Percentiles rank a stretch among this genome's conserved stretches.
Conservation (phyloP, 164 flowering plant species). For the Kalanchoe fedtschenkoi region DNA sequence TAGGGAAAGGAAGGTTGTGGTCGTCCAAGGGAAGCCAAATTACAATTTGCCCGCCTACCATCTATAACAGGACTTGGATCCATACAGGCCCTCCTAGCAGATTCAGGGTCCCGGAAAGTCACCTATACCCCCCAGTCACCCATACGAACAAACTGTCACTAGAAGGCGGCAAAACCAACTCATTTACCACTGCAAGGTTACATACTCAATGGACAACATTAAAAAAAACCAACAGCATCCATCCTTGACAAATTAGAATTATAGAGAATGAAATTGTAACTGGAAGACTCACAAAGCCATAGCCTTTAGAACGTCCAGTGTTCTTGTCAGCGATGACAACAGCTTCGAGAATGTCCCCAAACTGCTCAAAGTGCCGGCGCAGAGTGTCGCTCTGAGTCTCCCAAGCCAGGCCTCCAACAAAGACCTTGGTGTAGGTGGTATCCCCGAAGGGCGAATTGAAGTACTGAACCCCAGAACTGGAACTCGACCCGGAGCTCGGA, state of each 20-base stretch:
- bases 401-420: slow-evolving; percentile 98
- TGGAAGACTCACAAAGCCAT: slow-evolving; percentile 95
- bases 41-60: slow-evolving; percentile 87
- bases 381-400: slow-evolving; percentile 92
- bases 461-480: slow-evolving; percentile 54
- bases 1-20: slow-evolving; percentile 54
- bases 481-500: no score
- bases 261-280: no score
- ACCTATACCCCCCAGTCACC: slow-evolving; percentile 79
- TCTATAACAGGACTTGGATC: slow-evolving; percentile 85
- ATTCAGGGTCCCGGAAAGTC: slow-evolving; percentile 82
- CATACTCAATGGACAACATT: no score
- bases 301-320: slow-evolving; percentile 95
- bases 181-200: no score
- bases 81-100: slow-evolving; percentile 83
- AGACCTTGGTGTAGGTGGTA: slow-evolving; percentile 87
- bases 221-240: no score
- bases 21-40: slow-evolving; percentile 90
- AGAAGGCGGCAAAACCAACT: slow-evolving; percentile 21
- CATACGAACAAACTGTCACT: no score
- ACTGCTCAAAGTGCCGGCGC: slow-evolving; percentile 83
- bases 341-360: slow-evolving; percentile 93
- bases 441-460: slow-evolving; percentile 90
- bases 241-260: no score
- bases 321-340: slow-evolving; percentile 93